A percentile compares a stretch with the other conserved stretches of the same genome.
Conservation (phyloP, 1,139 yeast species). For the Meyerozyma guilliermondii region DNA sequence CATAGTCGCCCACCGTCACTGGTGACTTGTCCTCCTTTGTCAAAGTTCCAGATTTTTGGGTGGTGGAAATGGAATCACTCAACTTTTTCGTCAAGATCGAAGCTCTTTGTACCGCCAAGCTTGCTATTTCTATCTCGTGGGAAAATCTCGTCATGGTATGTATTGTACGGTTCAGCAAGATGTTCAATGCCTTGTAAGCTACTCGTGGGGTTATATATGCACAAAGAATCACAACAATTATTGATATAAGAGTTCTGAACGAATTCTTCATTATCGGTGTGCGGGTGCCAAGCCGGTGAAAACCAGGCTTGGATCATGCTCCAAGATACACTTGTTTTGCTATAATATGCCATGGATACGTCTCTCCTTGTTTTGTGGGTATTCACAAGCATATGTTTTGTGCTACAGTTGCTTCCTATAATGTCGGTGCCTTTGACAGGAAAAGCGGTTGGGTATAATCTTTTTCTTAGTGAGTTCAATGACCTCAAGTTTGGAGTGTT, state of each 20-base stretch:
- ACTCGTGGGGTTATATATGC: background rate
- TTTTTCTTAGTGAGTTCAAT: constrained; percentile 16
- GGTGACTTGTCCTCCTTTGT: constrained; percentile 90
- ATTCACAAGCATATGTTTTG: constrained; percentile 40
- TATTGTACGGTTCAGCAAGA: background rate
- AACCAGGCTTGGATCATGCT: background rate
- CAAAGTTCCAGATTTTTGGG: constrained; percentile 56
- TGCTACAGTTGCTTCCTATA: constrained; percentile 49
- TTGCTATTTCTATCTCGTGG: constrained; percentile 71
- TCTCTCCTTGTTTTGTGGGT: constrained; percentile 8
- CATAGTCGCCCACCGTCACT: constrained; percentile 94
- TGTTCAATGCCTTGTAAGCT: background rate
- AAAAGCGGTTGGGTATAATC: constrained; percentile 4
- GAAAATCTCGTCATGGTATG: background rate
- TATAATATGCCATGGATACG: constrained; percentile 1
- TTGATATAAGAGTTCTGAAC: background rate
- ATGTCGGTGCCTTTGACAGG: constrained; percentile 60
- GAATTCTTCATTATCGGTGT: constrained; percentile 4
- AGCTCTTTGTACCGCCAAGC: constrained; percentile 87
- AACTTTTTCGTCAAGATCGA: constrained; percentile 70
- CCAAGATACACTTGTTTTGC: too few species aligned
- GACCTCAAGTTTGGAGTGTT: constrained; percentile 75
- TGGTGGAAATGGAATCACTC: constrained; percentile 58
- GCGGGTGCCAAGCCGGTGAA: background rate
- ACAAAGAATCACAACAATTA: background rate